phyloP scores from a whole-genome alignment of 495 filamentous ascomycete genomes.

The Tuber umbilicatum region DNA sequence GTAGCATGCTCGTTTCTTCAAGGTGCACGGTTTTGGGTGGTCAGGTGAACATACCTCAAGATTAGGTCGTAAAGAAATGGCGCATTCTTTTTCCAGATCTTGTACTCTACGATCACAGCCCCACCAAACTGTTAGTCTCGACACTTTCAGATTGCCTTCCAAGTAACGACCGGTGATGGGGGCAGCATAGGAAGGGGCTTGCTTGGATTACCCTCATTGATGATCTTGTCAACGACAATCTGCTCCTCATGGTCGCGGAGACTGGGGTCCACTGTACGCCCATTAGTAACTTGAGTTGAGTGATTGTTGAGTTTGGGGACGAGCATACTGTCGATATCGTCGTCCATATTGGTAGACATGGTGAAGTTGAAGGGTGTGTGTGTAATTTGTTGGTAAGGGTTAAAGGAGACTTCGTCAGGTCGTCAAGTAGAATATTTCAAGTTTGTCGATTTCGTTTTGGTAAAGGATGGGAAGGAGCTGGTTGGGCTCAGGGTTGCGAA shows the following conservation, averaged over 20 bases:
- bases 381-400: background rate
- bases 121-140: slow-evolving; percentile 10
- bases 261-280: slow-evolving; percentile 45
- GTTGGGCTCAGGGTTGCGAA: slow-evolving; percentile 1
- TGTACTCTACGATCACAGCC: slow-evolving; percentile 65
- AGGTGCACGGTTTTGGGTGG: background rate
- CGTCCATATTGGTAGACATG: slow-evolving; percentile 44
- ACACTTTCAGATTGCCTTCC: background rate
- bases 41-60: slow-evolving; percentile 52
- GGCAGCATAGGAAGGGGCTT: background rate
- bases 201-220: slow-evolving; percentile 73
- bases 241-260: slow-evolving; percentile 62
- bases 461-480: slow-evolving; percentile 8
- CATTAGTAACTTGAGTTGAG: background rate
- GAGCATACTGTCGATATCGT: slow-evolving; percentile 50
- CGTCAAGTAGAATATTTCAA: slow-evolving; percentile 5
- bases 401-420: slow-evolving; percentile 15
- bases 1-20: background rate
- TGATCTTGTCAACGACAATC: slow-evolving; percentile 69
- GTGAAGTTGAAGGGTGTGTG: slow-evolving; percentile 2
- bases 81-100: slow-evolving; percentile 99
- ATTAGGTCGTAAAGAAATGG: slow-evolving; percentile 98
- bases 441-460: background rate
- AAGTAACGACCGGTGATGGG: background rate
- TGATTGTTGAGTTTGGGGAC: background rate